Evolutionary conservation across 805 yeast species (phyloP), one percentile per base, ranked within the genome.

Genomic region (Yamadazyma akitaensis): DNA sequence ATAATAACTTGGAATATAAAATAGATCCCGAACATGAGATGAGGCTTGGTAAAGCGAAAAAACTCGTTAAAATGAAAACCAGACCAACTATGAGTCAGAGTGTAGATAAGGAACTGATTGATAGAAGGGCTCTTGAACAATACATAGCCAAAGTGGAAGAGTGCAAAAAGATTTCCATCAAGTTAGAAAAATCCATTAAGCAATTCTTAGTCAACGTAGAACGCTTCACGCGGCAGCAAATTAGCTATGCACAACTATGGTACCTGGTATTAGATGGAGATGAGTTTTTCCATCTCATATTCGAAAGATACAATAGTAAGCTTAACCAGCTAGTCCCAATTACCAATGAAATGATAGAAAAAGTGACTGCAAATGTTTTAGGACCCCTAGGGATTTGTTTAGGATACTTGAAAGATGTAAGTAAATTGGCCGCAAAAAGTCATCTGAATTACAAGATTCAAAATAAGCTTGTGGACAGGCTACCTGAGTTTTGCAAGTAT

Each of bases 401-500:
- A 9, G 40, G 33, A 7, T 44, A 40, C 17, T n/a, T 44, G 11
- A 32, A 44, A 33, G 14, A 33, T 4, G 33, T 33, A 2, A 30
- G 21, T 10, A 36, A 30, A 28, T 14, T 36, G 24, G 32, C 37
- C 2, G 24, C 24, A 17, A 34, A 34, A 14, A 25, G 24, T 14
- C 34, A 42, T 14, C 32, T 33, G 13, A 14, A 17, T 24, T 38
- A 16, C 44, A 17, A 50, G 47, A 39, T 50, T 31, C 48, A 47
- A 28, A 41, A 33, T 34, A 39, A 40, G 30, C 18, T 54, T 6
- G 35, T 47, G 33, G 49, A 48, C 14, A 33, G 47, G 36, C 37
- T 54, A 11, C 57, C 57, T 4, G 30, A 30, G 5, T 37, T 51
- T 5, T 19, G 43, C n/a, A 25, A 37, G 6, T 43, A 24, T 13